These are phyloP conservation scores for Debaryomyces subglobosus DNA, from an alignment of 1,139 yeast species.

Conservation along the genomic window DNA sequence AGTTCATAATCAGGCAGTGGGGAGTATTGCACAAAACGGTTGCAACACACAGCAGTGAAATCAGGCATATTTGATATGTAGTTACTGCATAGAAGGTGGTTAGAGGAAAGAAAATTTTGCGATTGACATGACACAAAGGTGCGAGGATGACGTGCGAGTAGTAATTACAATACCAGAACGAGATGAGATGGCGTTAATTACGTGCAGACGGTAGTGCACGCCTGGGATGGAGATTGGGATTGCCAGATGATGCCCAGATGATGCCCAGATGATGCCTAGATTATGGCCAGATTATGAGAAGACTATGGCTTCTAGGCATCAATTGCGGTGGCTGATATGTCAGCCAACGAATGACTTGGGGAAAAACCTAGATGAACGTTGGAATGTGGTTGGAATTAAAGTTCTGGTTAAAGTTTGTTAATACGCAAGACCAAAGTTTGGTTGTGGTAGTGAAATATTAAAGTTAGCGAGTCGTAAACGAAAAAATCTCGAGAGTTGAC, in stretches of 20 bases:
- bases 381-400: neutral
- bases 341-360: too few relatives aligned
- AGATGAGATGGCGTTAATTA: neutral
- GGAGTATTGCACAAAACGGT: neutral
- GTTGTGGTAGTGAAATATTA: neutral
- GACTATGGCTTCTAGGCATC: too few relatives aligned
- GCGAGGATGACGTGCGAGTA: neutral
- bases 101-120: neutral
- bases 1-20: neutral
- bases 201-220: neutral
- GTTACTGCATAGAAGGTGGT: neutral
- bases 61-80: neutral
- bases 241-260: neutral
- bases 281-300: neutral
- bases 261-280: neutral
- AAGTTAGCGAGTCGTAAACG: slow-evolving; percentile 1
- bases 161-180: neutral
- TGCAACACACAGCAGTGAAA: neutral
- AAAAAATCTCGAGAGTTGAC: neutral
- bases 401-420: neutral
- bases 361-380: neutral
- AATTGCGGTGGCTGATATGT: too few relatives aligned
- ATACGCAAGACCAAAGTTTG: neutral
- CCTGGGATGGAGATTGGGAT: neutral
- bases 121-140: neutral